phyloP scores from a whole-genome alignment of 441 rosid species.

The Melastoma candidum region DNA sequence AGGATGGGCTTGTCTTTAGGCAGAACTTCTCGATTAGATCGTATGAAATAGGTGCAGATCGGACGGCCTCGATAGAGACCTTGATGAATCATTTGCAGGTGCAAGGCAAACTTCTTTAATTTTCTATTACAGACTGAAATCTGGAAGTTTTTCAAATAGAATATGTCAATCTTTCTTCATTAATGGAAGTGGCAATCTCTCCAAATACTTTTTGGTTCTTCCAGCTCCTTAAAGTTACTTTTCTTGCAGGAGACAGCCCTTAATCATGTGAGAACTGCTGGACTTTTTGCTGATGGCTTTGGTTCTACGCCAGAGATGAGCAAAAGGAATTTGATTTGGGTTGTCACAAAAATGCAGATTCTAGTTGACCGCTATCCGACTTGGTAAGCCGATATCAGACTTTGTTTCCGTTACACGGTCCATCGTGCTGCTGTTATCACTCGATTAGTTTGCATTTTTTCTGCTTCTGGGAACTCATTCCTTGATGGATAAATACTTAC shows the following conservation, averaged over 20 bases:
- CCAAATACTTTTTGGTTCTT: too few species aligned
- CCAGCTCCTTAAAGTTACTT: background rate
- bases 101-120: background rate
- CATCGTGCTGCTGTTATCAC: too few species aligned
- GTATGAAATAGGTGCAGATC: slow-evolving; percentile 97
- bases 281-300: slow-evolving; percentile 90
- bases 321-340: slow-evolving; percentile 93
- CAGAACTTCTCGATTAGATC: slow-evolving; percentile 95
- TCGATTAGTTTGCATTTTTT: too few species aligned
- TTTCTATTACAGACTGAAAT: too few species aligned
- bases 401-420: too few species aligned
- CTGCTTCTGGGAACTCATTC: too few species aligned
- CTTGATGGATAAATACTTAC: too few species aligned
- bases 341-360: slow-evolving; percentile 87
- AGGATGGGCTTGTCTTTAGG: slow-evolving; percentile 72
- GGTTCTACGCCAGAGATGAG: slow-evolving; percentile 96
- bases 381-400: slow-evolving; percentile 40
- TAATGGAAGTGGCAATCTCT: too few species aligned
- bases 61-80: slow-evolving; percentile 94
- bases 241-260: slow-evolving; percentile 81
- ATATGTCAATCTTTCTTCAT: too few species aligned
- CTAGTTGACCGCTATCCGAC: slow-evolving; percentile 89
- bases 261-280: slow-evolving; percentile 77
- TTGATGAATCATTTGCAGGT: slow-evolving; percentile 99
- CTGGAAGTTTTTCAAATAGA: too few species aligned